Conservation (phyloP, 2,329 filamentous ascomycete genomes). For the Sporothrix globosa region DNA sequence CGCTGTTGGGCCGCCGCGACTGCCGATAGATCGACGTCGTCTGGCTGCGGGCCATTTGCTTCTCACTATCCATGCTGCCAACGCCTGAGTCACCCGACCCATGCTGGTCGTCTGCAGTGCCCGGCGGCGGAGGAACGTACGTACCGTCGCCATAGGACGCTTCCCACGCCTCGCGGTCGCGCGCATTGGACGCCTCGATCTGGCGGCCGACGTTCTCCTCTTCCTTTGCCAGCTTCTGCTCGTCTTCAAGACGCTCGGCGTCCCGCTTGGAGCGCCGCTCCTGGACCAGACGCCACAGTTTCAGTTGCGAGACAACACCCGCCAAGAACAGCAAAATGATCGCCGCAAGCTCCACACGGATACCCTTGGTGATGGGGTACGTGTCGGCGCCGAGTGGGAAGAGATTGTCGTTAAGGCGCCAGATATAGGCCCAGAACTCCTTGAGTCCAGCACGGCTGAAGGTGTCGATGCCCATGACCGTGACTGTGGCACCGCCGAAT, state of each 20-base stretch:
- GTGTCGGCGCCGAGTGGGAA: conserved; percentile 77
- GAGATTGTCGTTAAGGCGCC: conserved; percentile 75
- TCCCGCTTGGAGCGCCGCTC: conserved; percentile 60
- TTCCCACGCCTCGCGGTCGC: conserved; percentile 74
- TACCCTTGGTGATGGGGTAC: conserved; percentile 84
- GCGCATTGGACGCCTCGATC: conserved; percentile 63
- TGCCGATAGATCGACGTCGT: conserved; percentile 44
- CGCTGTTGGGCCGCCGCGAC: conserved; percentile 35
- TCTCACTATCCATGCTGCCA: conserved; percentile 55
- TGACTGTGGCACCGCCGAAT: conserved; percentile 77
- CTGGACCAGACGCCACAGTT: conserved; percentile 80
- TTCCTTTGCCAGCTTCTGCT: conserved; percentile 60
- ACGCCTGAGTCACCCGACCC: conserved; percentile 56
- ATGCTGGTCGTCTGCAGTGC: conserved; percentile 42
- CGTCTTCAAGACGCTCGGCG: conserved; percentile 53
- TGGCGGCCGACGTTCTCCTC: conserved; percentile 72
- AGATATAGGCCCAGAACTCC: conserved; percentile 94
- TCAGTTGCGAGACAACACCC: conserved; percentile 81
- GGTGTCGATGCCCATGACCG: conserved; percentile 85
- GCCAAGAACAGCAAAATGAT: conserved; percentile 74
- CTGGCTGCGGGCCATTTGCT: conserved; percentile 45
- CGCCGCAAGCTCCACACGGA: conserved; percentile 79
- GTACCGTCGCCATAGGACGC: conserved; percentile 68
- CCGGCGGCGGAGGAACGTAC: conserved; percentile 8
- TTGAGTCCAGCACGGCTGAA: conserved; percentile 88